Conservation (phyloP, 2,329 filamentous ascomycete species). For the Cercospora citrullina region DNA sequence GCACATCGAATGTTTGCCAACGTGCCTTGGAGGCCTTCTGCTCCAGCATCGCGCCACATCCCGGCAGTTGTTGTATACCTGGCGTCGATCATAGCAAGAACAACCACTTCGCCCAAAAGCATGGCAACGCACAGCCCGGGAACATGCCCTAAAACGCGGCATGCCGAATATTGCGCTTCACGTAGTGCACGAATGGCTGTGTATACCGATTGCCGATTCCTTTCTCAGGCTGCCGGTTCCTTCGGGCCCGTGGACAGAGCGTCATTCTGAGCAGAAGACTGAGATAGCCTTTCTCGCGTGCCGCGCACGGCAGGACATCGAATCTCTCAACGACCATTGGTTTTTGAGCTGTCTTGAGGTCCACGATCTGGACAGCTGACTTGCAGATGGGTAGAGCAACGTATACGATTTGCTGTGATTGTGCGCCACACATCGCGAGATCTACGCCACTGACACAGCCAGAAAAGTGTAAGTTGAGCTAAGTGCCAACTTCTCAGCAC, state of each 20-base stretch:
- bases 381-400: not conserved
- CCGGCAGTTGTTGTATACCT: not conserved
- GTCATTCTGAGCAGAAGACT: not conserved
- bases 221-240: not conserved
- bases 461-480: conserved; percentile 7
- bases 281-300: not conserved
- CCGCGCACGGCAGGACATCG: not conserved
- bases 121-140: not conserved
- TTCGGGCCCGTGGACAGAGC: not conserved
- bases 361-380: not conserved
- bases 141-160: not conserved
- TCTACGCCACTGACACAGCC: not conserved
- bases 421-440: not conserved
- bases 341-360: not conserved
- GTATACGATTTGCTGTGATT: not conserved
- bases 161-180: not conserved
- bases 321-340: not conserved
- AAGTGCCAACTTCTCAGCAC: conserved; percentile 9
- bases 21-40: not conserved
- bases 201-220: not conserved
- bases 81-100: not conserved
- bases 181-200: not conserved
- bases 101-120: not conserved
- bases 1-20: not conserved
- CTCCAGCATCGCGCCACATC: not conserved